Evolutionary conservation across 108 stramenopile species (phyloP), one percentile per base, ranked within the genome.

Genomic region (Poteriospumella lacustris): DNA sequence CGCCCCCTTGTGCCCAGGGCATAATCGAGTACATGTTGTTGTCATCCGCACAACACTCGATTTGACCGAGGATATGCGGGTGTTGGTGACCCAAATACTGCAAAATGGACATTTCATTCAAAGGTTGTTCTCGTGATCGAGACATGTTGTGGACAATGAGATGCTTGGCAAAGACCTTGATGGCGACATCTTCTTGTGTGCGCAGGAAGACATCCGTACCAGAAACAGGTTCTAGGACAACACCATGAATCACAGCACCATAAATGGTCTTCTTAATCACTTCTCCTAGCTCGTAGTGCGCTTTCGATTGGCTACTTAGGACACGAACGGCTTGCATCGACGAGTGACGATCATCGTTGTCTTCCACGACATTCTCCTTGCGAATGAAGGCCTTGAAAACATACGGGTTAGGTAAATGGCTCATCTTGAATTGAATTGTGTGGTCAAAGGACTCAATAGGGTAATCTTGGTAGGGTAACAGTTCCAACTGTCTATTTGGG

Each of bases 21-120:
- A 73, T 73, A 26, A 73, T 73, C 3, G 70, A 73, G 41, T 52
- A 73, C 26, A 73, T 52, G 36, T 73, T 44, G 9, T 15, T 5
- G 3, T 73, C 70, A 73, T 73, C 70, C 12, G 43, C 42, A 73
- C 43, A 52, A 33, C 70, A 73, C 33, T 56, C 43, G 5, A 73
- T 34, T 38, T 73, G 70, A 5, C 70, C 70, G 31, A 73, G 26
- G 24, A 73, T 5, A 73, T 73, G 26, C 40, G 70, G 70, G 36
- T 73, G 70, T 26, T 73, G 9, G 24, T 3, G 24, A 3, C 70
- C 70, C 26, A 73, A 5, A 73, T 33, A 73, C 31, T 73, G 70
- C 70, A 73, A 12, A 5, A 31, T 34, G 5, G 70, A 26, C 5
- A 73, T 73, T 42, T 73, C 70, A 3, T 34, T 73, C 5, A 73